These are phyloP conservation scores for Gillenia trifoliata DNA, from an alignment of 306 rosid genomes.

Conservation along the genomic window DNA sequence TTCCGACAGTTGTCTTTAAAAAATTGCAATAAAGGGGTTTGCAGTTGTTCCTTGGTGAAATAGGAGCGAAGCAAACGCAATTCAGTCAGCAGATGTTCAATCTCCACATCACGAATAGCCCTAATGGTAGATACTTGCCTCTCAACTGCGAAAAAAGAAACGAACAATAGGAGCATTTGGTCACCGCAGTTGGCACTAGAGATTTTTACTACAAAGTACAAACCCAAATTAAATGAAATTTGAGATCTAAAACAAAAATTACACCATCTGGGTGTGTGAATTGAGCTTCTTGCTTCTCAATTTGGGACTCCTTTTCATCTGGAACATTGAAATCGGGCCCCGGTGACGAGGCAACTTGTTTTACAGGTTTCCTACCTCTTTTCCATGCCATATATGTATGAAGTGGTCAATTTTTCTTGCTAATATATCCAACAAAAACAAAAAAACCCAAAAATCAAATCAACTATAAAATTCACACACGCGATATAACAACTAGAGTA, in stretches of 20 bases:
- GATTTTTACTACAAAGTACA: no score
- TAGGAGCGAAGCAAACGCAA: slow-evolving; percentile 59
- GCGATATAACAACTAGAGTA: no score
- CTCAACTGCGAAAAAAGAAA: slow-evolving; percentile 36
- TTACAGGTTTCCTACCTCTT: slow-evolving; percentile 34
- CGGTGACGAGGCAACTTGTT: slow-evolving; percentile 18
- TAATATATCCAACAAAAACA: not conserved
- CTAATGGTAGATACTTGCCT: slow-evolving; percentile 60
- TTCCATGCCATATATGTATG: slow-evolving; percentile 44
- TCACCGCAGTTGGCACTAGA: not conserved
- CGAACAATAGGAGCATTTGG: not conserved
- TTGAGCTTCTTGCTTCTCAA: slow-evolving; percentile 27
- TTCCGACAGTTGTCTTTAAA: slow-evolving; percentile 52
- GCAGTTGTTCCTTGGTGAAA: slow-evolving; percentile 53
- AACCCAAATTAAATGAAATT: not conserved
- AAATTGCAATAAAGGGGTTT: slow-evolving; percentile 40
- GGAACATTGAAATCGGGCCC: not conserved
- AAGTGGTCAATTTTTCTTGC: not conserved
- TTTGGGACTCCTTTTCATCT: slow-evolving; percentile 22
- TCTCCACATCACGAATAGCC: slow-evolving; percentile 74
- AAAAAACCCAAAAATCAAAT: not conserved
- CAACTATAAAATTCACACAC: not conserved
- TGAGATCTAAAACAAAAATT: not conserved
- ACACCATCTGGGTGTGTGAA: slow-evolving; percentile 55
- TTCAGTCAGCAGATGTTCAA: slow-evolving; percentile 56